These are phyloP conservation scores for Halophytophthora batemanensis DNA, from an alignment of 352 stramenopile genomes.

Conservation along the genomic window DNA sequence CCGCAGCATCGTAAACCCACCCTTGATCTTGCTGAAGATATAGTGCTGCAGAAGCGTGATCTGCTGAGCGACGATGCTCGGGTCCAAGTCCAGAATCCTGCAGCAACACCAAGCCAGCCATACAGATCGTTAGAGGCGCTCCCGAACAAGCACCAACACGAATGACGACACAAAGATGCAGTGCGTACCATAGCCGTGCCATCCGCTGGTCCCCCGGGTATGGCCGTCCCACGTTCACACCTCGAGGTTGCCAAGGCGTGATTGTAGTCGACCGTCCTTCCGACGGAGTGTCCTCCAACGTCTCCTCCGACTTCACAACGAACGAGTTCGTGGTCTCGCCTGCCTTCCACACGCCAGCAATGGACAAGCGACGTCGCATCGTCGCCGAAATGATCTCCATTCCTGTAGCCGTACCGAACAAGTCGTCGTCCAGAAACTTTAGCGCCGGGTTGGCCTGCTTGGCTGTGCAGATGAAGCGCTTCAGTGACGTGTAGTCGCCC, in stretches of 20 bases:
- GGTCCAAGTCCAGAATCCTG: constrained; percentile 77
- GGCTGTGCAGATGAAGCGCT: constrained; percentile 64
- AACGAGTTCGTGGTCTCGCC: constrained; percentile 59
- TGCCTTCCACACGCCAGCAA: constrained; percentile 68
- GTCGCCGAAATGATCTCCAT: constrained; percentile 78
- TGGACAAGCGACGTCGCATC: constrained; percentile 69
- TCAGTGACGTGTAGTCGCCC: constrained; percentile 63
- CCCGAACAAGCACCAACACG: not conserved
- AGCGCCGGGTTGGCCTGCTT: constrained; percentile 58
- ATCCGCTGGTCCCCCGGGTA: constrained; percentile 26
- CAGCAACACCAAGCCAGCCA: constrained; percentile 6
- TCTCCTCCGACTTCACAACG: constrained; percentile 50
- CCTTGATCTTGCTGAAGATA: constrained; percentile 86
- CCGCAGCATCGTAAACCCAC: constrained; percentile 15
- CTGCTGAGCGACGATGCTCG: constrained; percentile 76
- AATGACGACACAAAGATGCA: not conserved
- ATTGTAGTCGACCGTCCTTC: constrained; percentile 38
- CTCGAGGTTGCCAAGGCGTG: constrained; percentile 52
- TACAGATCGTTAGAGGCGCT: not conserved
- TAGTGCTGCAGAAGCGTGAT: constrained; percentile 87
- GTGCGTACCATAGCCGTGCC: constrained; percentile 55
- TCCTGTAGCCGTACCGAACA: constrained; percentile 57
- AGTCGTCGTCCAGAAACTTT: constrained; percentile 73
- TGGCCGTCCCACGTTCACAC: constrained; percentile 33
- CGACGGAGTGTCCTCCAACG: constrained; percentile 17